These are phyloP conservation scores for Hanseniaspora meyeri DNA, from an alignment of 805 yeast species.

Conservation along the genomic window DNA sequence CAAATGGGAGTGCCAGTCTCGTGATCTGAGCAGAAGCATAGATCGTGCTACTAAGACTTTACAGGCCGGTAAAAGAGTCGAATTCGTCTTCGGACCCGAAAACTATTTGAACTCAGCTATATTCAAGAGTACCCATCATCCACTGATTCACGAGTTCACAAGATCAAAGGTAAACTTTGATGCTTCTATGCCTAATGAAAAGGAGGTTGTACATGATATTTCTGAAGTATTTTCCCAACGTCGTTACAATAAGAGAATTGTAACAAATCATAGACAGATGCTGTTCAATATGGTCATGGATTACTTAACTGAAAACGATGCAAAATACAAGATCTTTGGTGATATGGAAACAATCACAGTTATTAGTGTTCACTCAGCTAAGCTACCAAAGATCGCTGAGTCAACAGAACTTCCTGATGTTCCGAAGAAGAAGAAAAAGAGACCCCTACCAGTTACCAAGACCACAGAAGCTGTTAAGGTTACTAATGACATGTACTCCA, in stretches of 20 bases:
- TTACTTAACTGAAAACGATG: not conserved
- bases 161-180: not conserved
- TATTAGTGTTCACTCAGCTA: not conserved
- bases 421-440: not conserved
- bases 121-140: not conserved
- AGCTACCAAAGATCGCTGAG: not conserved
- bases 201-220: not conserved
- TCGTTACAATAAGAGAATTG: not conserved
- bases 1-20: slow-evolving; percentile 3
- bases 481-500: not conserved
- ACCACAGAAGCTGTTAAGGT: not conserved
- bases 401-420: not conserved
- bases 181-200: not conserved
- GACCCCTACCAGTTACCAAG: not conserved
- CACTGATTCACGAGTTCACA: not conserved
- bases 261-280: not conserved
- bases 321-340: slow-evolving; percentile 3
- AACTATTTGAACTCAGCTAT: not conserved
- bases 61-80: not conserved
- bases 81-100: slow-evolving; percentile 1
- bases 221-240: not conserved
- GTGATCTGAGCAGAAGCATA: slow-evolving; percentile 1
- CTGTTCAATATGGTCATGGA: not conserved
- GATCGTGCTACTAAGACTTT: not conserved
- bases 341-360: not conserved